Evolutionary conservation across 2,329 filamentous ascomycete species (phyloP).

Genomic region (Fusarium secorum): DNA sequence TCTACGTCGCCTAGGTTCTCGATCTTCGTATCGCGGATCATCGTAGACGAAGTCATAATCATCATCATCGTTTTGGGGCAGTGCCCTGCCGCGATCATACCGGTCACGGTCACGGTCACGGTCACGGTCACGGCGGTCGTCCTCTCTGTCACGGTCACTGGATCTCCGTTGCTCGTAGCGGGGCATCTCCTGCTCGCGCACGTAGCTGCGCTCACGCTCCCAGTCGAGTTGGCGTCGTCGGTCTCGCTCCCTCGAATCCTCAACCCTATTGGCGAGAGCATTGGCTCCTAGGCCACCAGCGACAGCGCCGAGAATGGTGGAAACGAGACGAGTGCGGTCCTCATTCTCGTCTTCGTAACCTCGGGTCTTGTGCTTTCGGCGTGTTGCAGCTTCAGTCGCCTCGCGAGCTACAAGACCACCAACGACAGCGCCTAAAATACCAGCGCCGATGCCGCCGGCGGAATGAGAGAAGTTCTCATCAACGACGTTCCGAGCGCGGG

Average conservation of each 20-base stretch:
- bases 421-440: conserved; percentile 62
- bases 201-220: conserved; percentile 49
- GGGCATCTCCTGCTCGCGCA: conserved; percentile 40
- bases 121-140: conserved; percentile 10
- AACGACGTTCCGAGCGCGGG: conserved; percentile 52
- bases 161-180: conserved; percentile 37
- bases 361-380: conserved; percentile 41
- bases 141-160: conserved; percentile 20
- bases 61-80: conserved; percentile 34
- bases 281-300: conserved; percentile 64
- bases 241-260: conserved; percentile 48
- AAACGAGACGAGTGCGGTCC: conserved; percentile 50
- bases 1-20: conserved; percentile 33
- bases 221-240: conserved; percentile 46
- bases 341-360: conserved; percentile 41
- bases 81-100: conserved; percentile 32
- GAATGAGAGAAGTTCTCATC: conserved; percentile 59
- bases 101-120: conserved; percentile 20
- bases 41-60: conserved; percentile 45
- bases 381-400: conserved; percentile 53
- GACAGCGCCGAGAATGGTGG: conserved; percentile 62
- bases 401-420: conserved; percentile 62
- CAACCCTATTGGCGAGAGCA: conserved; percentile 55
- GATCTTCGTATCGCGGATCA: conserved; percentile 42
- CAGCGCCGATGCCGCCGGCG: conserved; percentile 58